phyloP scores from a whole-genome alignment of 2,329 filamentous ascomycete species.

The Leptosphaerulina australis region DNA sequence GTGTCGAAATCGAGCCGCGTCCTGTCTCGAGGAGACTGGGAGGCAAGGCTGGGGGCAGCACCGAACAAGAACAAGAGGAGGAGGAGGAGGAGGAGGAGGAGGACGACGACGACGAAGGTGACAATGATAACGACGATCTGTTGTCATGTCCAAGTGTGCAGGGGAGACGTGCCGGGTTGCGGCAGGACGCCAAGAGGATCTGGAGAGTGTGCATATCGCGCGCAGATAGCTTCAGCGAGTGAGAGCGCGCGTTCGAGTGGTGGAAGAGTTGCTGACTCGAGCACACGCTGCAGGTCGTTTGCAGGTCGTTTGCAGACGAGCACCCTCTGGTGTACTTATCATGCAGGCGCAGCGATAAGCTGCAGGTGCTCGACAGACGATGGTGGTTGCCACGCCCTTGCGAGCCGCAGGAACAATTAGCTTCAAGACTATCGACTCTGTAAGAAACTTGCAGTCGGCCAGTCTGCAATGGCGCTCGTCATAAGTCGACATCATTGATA shows the following conservation, averaged over 20 bases:
- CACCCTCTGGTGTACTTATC: slow-evolving; percentile 10
- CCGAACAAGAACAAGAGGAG: too few species aligned
- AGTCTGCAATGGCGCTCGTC: slow-evolving; percentile 8
- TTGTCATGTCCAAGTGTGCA: slow-evolving; percentile 14
- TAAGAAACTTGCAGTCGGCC: slow-evolving; percentile 14
- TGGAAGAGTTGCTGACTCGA: slow-evolving; percentile 15
- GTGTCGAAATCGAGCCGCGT: slow-evolving; percentile 18
- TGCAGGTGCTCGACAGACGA: slow-evolving; percentile 2
- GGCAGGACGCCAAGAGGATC: slow-evolving; percentile 32
- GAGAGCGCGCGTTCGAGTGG: slow-evolving; percentile 10
- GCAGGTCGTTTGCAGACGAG: slow-evolving; percentile 12
- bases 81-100: too few species aligned
- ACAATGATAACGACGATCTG: too few species aligned
- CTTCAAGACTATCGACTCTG: neutral
- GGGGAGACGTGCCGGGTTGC: slow-evolving; percentile 22
- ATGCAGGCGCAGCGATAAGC: slow-evolving; percentile 15
- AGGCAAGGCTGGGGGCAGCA: slow-evolving; percentile 5
- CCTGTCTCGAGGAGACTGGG: slow-evolving; percentile 15
- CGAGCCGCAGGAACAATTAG: slow-evolving; percentile 8
- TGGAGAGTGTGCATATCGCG: slow-evolving; percentile 27
- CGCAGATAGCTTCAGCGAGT: slow-evolving; percentile 26
- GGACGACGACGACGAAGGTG: too few species aligned
- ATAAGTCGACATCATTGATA: slow-evolving; percentile 16
- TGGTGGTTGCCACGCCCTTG: neutral
- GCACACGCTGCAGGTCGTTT: slow-evolving; percentile 13